Base-by-base conservation (phyloP, 768 basidiomycete genomes). In the Suillus tomentosus region DNA sequence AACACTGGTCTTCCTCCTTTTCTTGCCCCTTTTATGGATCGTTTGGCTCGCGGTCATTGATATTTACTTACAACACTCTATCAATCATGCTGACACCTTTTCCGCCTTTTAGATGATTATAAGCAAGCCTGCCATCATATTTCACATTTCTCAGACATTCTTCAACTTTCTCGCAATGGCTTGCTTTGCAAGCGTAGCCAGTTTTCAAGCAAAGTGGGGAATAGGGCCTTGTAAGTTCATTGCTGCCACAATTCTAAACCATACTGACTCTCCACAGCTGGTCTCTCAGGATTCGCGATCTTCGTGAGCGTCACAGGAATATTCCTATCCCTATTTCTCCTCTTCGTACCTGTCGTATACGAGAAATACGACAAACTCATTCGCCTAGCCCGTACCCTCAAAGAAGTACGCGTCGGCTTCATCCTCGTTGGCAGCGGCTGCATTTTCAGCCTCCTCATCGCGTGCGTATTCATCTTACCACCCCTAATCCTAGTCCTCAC, bases 81-180 rank as follows among this genome's bases (percentile, higher is more conserved):
- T 39, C 65, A 64, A 34, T 3, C 47, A 54, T 61, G 48, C 63
- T 71, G 66, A 71, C 69, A 53, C 69, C 64, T 64, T 45, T 56
- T 68, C 19, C 39, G 27, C 22, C 63, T 62, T 68, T 22, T 68
- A 94, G 93, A 92, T 94, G 91, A 94, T 94, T 69, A 86, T 94
- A 54, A 89, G 91, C 27, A 94, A 93, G 79, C 88, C 91, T 8
- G 82, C 87, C 65, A 91, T 94, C 72, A 82, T 93, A 62, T 87
- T 88, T 72, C 87, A 91, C 73, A 74, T 85, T 37, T 87, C 85
- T 3, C 91, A 96, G 80, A 84, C 87, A 61, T 95, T 98, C 82
- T 95, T 96, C 87, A 89, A 91, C 74, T 97, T 98, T 73, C 83
- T 98, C 54, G 87, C 93, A 14, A 90, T 96, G 87, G 90, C 89